A percentile compares a stretch with the other conserved stretches of the same genome.
Conservation (phyloP, 2,329 filamentous ascomycete genomes). For the Bipolaris victoriae region DNA sequence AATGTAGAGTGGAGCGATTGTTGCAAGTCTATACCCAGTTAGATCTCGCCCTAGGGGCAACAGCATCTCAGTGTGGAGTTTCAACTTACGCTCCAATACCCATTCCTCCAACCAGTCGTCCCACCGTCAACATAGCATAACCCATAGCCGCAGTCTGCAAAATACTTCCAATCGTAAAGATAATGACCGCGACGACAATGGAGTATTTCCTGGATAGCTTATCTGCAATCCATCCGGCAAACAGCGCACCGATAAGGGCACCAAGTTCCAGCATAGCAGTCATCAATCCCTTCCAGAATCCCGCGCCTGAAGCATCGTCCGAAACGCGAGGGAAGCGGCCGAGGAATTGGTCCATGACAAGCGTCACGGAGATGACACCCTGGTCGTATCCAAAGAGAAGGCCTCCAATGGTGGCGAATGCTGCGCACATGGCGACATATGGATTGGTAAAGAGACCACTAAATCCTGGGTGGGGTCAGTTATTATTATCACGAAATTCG, state of each 20-base stretch:
- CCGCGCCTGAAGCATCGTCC: conserved; percentile 50
- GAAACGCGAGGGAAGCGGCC: conserved; percentile 54
- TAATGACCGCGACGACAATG: conserved; percentile 58
- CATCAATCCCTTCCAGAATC: conserved; percentile 55
- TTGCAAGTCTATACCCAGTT: conserved; percentile 32
- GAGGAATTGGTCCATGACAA: conserved; percentile 61
- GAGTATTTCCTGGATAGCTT: conserved; percentile 60
- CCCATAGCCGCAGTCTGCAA: conserved; percentile 59
- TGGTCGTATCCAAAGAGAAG: conserved; percentile 59
- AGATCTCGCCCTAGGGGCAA: background rate
- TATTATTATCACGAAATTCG: background rate
- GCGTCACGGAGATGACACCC: conserved; percentile 54
- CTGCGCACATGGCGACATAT: conserved; percentile 60
- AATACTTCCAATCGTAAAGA: conserved; percentile 60
- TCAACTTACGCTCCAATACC: conserved; percentile 57
- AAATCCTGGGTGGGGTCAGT: conserved; percentile 46
- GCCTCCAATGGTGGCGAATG: conserved; percentile 58
- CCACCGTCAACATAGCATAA: conserved; percentile 59
- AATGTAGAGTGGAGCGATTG: conserved; percentile 60
- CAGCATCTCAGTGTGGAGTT: background rate
- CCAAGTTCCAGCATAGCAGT: conserved; percentile 63
- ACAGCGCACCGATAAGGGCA: conserved; percentile 52
- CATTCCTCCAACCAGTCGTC: conserved; percentile 58
- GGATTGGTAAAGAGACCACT: conserved; percentile 55
- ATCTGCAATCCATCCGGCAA: conserved; percentile 57